Base-by-base conservation (phyloP, 345 rosid species). In the Mercurialis annua region DNA sequence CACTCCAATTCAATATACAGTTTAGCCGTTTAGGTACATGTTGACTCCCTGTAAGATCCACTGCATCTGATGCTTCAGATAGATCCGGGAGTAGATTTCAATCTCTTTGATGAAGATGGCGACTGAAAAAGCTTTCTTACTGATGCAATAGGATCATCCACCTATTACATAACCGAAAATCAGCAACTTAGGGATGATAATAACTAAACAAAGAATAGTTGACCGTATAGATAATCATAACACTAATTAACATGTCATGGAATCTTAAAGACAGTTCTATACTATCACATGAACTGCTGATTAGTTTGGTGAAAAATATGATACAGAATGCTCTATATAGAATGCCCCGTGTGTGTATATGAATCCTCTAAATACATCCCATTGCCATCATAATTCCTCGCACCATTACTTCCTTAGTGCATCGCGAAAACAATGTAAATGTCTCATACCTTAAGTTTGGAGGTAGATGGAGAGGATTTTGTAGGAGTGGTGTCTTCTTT, bases 111-210 rank as follows among this genome's bases (percentile, higher is more conserved):
- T 2, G 85, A 46, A 3, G 88, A 68, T 5, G 88, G 86, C 16
- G 96, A 83, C 68, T 38, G 76, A 71, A 90, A 90, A 52, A 92
- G 92, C 76, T 80, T 88, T 46, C 86, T 80, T 12, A 92, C 84
- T 59, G 92, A 84, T 66, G 84, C 70, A 64, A 92, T 58, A 10
- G 97, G 97, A 83, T 92, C 89, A 38, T 86, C 91, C 65, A 90
- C 90, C 98, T 88, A 71, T 10, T 20, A 56, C 67, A 68, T 31
- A 4, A 48, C 34, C 33, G 63, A 38, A 73, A 40, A 16, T 8
- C 10, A 6, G 62, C 11, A 40, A 20, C 48, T 49, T 47, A 12
- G 7, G 8, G n/a, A 34, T 16, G 33, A 31, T 10, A 51, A 24
- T 24, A 23, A 53, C 26, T 31, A 30, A 49, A 31, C 4, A 11